Evolutionary conservation across 2,329 filamentous ascomycete genomes (phyloP).

Genomic region (Fusarium marasasianum): DNA sequence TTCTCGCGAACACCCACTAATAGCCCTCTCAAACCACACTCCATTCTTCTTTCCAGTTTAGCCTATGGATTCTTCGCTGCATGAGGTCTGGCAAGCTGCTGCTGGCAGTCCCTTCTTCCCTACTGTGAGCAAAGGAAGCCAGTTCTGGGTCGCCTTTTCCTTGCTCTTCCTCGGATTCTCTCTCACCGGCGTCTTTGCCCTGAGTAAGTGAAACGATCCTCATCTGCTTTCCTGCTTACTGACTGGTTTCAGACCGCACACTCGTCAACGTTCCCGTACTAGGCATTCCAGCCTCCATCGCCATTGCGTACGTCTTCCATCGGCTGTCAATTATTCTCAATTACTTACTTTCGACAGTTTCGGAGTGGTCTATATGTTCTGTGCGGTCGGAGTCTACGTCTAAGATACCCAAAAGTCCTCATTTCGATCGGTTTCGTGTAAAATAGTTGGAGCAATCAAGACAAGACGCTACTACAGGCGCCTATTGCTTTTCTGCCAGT

Average conservation of each 20-base stretch:
- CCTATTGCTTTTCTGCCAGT: constrained; percentile 39
- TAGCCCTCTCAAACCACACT: neutral
- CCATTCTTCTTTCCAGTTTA: constrained; percentile 8
- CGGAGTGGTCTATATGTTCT: constrained; percentile 98
- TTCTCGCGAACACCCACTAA: neutral
- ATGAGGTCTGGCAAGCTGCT: constrained; percentile 93
- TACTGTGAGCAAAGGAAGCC: constrained; percentile 79
- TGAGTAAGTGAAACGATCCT: constrained; percentile 69
- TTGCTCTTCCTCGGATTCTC: constrained; percentile 78
- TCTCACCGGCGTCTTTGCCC: constrained; percentile 80
- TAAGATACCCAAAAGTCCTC: constrained; percentile 64
- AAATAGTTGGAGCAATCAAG: constrained; percentile 50
- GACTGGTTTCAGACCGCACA: constrained; percentile 75
- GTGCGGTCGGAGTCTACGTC: constrained; percentile 97
- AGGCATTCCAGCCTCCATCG: constrained; percentile 86
- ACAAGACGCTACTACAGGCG: constrained; percentile 45
- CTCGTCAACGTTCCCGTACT: constrained; percentile 78
- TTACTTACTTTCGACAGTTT: constrained; percentile 65
- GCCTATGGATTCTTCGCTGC: constrained; percentile 82
- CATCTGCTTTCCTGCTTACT: constrained; percentile 12
- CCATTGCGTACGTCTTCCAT: constrained; percentile 78
- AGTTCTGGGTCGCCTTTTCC: constrained; percentile 82
- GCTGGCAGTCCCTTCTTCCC: constrained; percentile 86
- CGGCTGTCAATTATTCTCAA: neutral
- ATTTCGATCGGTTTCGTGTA: constrained; percentile 47